These are phyloP conservation scores for Blumeria graminis DNA, from an alignment of 2,329 filamentous ascomycete species.

Conservation along the genomic window DNA sequence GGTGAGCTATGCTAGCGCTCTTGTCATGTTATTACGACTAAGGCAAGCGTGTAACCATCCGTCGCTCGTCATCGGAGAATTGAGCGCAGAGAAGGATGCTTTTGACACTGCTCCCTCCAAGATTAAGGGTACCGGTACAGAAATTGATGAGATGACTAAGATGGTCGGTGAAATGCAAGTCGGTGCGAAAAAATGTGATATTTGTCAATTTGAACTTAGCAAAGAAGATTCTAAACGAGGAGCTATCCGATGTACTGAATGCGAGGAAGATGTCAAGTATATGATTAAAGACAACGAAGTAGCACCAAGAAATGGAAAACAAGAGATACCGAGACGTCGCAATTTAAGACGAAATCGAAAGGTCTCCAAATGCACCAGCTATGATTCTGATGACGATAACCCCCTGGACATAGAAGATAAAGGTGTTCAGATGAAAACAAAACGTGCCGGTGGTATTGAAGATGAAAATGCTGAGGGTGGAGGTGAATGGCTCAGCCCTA, in stretches of 20 bases:
- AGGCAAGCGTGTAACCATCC: constrained; percentile 92
- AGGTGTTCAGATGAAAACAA: constrained; percentile 60
- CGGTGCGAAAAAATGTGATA: constrained; percentile 15
- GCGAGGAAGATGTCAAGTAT: constrained; percentile 31
- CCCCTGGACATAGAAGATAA: constrained; percentile 38
- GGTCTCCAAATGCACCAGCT: constrained; percentile 19
- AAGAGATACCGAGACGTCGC: constrained; percentile 17
- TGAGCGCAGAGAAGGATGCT: constrained; percentile 72
- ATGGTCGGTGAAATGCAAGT: constrained; percentile 58
- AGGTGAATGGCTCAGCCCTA: constrained; percentile 51
- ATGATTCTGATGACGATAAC: constrained; percentile 16
- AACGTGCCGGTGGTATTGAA: constrained; percentile 60
- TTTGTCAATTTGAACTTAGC: constrained; percentile 13
- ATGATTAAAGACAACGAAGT: constrained; percentile 31
- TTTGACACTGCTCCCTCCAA: constrained; percentile 36
- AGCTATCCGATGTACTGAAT: constrained; percentile 43
- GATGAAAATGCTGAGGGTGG: constrained; percentile 76
- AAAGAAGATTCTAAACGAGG: constrained; percentile 17
- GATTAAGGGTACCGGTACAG: constrained; percentile 23
- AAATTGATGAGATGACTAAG: constrained; percentile 60
- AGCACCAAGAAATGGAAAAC: constrained; percentile 19
- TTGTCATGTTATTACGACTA: constrained; percentile 73
- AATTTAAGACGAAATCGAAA: constrained; percentile 4
- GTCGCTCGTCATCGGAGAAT: constrained; percentile 60
- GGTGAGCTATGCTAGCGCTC: constrained; percentile 76